phyloP scores from a whole-genome alignment of 2,329 filamentous ascomycete species.

The Tricladium varicosporioides region DNA sequence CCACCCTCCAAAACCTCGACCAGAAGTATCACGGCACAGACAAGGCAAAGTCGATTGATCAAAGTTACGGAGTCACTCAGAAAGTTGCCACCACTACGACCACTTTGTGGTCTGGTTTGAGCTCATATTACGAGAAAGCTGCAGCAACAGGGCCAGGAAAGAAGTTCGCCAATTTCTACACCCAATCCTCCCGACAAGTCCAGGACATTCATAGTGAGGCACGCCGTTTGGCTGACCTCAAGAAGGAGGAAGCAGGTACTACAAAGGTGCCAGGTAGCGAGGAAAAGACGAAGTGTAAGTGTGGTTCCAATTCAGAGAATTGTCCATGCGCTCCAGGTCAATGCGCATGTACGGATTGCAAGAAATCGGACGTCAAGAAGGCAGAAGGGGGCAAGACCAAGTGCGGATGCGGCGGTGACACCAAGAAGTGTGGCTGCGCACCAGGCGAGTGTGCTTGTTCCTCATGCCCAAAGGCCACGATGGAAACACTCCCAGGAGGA shows the following conservation, averaged over 20 bases:
- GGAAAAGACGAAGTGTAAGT: slow-evolving; percentile 46
- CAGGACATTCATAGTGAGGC: slow-evolving; percentile 93
- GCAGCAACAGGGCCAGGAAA: slow-evolving; percentile 82
- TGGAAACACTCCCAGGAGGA: slow-evolving; percentile 18
- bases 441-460: slow-evolving; percentile 44
- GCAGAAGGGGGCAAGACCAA: slow-evolving; percentile 40
- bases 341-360: slow-evolving; percentile 46
- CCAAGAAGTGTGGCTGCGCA: slow-evolving; percentile 34
- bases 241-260: slow-evolving; percentile 62
- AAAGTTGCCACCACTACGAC: slow-evolving; percentile 73
- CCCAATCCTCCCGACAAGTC: slow-evolving; percentile 80
- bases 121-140: slow-evolving; percentile 94
- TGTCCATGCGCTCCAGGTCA: slow-evolving; percentile 45
- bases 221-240: slow-evolving; percentile 80
- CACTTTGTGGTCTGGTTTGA: slow-evolving; percentile 62
- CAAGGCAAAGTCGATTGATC: slow-evolving; percentile 79
- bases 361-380: slow-evolving; percentile 42
- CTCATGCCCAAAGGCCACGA: slow-evolving; percentile 42
- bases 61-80: slow-evolving; percentile 76
- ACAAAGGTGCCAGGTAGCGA: slow-evolving; percentile 33
- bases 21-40: slow-evolving; percentile 83
- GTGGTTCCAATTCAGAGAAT: slow-evolving; percentile 39
- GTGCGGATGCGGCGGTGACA: slow-evolving; percentile 40
- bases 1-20: slow-evolving; percentile 74
- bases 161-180: slow-evolving; percentile 86